These are phyloP conservation scores for Colletotrichum kahawae DNA, from an alignment of 2,329 filamentous ascomycete species.

Conservation along the genomic window DNA sequence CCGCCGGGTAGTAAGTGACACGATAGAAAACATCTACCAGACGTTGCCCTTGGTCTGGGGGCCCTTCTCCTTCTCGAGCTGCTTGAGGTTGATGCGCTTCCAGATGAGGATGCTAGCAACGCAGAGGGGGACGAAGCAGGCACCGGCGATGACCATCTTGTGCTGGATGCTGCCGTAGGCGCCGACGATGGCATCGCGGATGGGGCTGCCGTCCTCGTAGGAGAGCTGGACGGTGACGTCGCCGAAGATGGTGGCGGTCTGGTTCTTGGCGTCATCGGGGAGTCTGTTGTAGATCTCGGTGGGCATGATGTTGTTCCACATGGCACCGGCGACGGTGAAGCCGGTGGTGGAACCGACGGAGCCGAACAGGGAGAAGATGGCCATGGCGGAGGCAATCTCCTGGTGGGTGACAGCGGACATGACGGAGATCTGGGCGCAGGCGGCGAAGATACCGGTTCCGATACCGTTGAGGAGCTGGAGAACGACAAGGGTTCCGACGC, in stretches of 20 bases:
- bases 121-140: conserved; percentile 37
- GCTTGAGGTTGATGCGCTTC: conserved; percentile 44
- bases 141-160: conserved; percentile 41
- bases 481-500: conserved; percentile 41
- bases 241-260: conserved; percentile 47
- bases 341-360: conserved; percentile 38
- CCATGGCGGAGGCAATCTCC: conserved; percentile 37
- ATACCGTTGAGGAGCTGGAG: conserved; percentile 44
- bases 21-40: conserved; percentile 28
- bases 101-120: conserved; percentile 39
- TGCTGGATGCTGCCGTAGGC: conserved; percentile 54
- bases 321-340: conserved; percentile 32
- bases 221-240: conserved; percentile 36
- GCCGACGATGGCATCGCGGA: conserved; percentile 47
- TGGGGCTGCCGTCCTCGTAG: conserved; percentile 44
- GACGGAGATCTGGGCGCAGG: conserved; percentile 44
- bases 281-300: conserved; percentile 39
- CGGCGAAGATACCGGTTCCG: conserved; percentile 31
- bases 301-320: conserved; percentile 42
- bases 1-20: not conserved
- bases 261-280: conserved; percentile 36
- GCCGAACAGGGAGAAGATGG: conserved; percentile 34
- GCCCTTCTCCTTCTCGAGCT: conserved; percentile 37
- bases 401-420: conserved; percentile 36
- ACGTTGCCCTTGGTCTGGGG: conserved; percentile 38